phyloP scores from a whole-genome alignment of 2,329 filamentous ascomycete genomes.

The Aspergillus sp. region DNA sequence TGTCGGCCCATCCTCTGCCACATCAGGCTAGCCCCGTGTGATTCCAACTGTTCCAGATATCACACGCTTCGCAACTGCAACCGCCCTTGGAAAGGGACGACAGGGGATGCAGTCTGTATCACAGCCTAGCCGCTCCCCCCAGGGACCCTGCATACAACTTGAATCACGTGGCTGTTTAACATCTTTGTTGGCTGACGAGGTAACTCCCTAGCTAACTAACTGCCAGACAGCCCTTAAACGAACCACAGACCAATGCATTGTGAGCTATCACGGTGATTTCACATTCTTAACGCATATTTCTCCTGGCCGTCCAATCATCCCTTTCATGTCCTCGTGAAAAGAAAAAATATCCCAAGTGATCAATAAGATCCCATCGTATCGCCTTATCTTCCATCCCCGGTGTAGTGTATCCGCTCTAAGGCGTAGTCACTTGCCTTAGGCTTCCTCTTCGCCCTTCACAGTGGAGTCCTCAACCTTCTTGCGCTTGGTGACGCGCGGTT shows the following conservation, averaged over 20 bases:
- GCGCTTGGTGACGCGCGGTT: conserved; percentile 2
- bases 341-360: background rate
- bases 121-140: background rate
- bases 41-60: background rate
- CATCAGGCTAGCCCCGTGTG: background rate
- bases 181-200: background rate
- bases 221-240: background rate
- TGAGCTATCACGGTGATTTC: background rate
- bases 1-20: background rate
- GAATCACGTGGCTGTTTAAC: background rate
- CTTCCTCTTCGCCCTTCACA: background rate
- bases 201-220: background rate
- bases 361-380: background rate
- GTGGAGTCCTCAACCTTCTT: conserved; percentile 6
- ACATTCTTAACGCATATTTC: background rate
- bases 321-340: background rate
- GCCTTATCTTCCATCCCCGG: too few species aligned
- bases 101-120: background rate
- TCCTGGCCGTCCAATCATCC: background rate
- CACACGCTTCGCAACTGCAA: background rate
- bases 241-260: background rate
- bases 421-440: too few species aligned
- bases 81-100: background rate
- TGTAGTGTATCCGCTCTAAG: too few species aligned
- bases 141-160: background rate